Evolutionary conservation across 805 yeast species (phyloP), one percentile per base, ranked within the genome.

Genomic region (Citeromyces matritensis): DNA sequence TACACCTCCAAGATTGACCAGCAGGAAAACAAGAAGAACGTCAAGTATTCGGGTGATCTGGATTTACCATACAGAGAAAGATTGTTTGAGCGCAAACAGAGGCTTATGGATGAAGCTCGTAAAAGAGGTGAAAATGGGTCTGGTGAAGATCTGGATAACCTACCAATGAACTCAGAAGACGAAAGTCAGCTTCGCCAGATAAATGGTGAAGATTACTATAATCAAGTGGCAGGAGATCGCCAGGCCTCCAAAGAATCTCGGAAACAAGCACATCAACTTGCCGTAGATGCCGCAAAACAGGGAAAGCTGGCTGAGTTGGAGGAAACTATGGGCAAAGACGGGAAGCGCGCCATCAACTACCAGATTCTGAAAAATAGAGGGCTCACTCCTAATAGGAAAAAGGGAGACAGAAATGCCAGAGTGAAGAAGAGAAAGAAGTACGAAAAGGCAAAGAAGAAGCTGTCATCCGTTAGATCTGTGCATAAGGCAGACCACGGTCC

Each of bases 401-500:
- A 91, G 67, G 95, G 83, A 41, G 74, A 81, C 63, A 73, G 96
- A 58, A 91, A 91, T 53, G 72, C 97, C 27, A 78, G 98, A 60
- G 97, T 91, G 46, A 91, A 91, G 69, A 91, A 88, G 93, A 80
- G 98, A 67, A 82, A 76, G 74, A 83, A 83, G 72, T 91, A 81
- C 62, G 97, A 84, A 40, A 67, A 71, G 52, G 98, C 98, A 19
- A 75, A 84, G 62, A 88, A 84, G 83, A 84, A 84, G 55, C 77
- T 91, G 55, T 75, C 76, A 49, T 80, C 94, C 33, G 79, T 82
- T 40, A 78, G 95, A 54, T 83, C 82, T 33, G 95, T 85, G n/a
- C 85, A 78, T 63, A 68, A 76, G 43, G 63, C 63, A 30, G 82
- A 71, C 32, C 62, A 70, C 38, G 80, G 84, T 40, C 76, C 94